Evolutionary conservation across 352 stramenopile species (phyloP).

Genomic region (Phytophthora boehmeriae): DNA sequence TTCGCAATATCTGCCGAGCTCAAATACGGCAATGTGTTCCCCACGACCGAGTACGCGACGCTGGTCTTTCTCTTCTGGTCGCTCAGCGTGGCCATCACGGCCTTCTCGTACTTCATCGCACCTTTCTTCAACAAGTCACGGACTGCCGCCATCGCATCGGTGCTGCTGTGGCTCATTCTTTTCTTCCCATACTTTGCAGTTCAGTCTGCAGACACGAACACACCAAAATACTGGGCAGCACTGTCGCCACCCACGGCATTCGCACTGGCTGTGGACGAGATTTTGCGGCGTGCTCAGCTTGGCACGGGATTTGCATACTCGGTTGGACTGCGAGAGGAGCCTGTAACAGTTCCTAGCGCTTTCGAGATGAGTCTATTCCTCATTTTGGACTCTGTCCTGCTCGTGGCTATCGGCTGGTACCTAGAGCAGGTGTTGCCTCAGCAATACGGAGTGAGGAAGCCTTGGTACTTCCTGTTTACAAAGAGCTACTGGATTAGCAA

Average conservation of each 20-base stretch:
- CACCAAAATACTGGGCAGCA: constrained; percentile 54
- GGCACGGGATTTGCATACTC: constrained; percentile 70
- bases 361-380: constrained; percentile 65
- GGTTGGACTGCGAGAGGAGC: constrained; percentile 40
- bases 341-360: constrained; percentile 51
- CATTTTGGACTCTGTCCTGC: constrained; percentile 82
- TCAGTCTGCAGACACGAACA: constrained; percentile 45
- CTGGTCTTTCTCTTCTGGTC: constrained; percentile 74
- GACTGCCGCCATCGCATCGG: constrained; percentile 62
- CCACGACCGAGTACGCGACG: constrained; percentile 57
- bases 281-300: constrained; percentile 62
- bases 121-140: constrained; percentile 78
- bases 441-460: constrained; percentile 87
- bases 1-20: constrained; percentile 56
- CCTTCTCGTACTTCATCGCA: constrained; percentile 68
- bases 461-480: constrained; percentile 91
- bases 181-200: constrained; percentile 79
- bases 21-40: constrained; percentile 74
- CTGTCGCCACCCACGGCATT: constrained; percentile 72
- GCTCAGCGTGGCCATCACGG: constrained; percentile 61
- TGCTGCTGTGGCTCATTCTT: constrained; percentile 74
- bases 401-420: constrained; percentile 90
- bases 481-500: constrained; percentile 43
- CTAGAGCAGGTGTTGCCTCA: constrained; percentile 92
- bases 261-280: constrained; percentile 60